A percentile compares a stretch with the other conserved stretches of the same genome.
Evolutionary conservation across 2,329 filamentous ascomycete genomes (phyloP).

Genomic region (Apiospora sp.): DNA sequence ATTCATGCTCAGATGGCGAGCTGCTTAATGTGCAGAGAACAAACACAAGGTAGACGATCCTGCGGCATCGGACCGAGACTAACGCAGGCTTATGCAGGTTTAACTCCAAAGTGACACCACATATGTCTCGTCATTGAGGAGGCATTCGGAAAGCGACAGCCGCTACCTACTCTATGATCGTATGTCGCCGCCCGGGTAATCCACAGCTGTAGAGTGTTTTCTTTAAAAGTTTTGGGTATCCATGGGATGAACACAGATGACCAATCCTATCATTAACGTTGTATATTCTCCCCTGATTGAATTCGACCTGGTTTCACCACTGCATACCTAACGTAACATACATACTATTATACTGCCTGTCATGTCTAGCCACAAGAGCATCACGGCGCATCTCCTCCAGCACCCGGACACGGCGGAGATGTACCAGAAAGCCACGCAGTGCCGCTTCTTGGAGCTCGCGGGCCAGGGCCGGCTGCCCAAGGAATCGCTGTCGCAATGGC

Average conservation of each 20-base stretch:
- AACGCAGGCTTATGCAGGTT: constrained; percentile 1
- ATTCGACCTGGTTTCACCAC: background rate
- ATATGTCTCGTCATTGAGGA: constrained; percentile 6
- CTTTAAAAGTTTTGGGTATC: background rate
- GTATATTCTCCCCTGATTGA: background rate
- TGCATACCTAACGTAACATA: background rate
- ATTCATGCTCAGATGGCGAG: background rate
- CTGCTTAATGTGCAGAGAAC: background rate
- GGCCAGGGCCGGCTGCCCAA: constrained; percentile 39
- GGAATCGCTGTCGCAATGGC: constrained; percentile 38
- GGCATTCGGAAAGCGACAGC: background rate
- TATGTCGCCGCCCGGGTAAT: background rate
- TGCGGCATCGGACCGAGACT: constrained; percentile 16
- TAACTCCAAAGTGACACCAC: background rate
- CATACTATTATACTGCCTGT: constrained; percentile 31
- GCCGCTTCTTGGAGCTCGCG: constrained; percentile 38
- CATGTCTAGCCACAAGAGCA: constrained; percentile 30
- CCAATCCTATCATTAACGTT: background rate
- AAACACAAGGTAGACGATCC: background rate
- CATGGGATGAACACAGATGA: background rate
- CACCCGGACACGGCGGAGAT: constrained; percentile 34
- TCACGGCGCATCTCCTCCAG: constrained; percentile 31
- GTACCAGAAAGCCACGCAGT: constrained; percentile 39
- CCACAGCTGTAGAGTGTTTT: background rate
- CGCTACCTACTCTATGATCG: background rate